Evolutionary conservation across 1,284 basidiomycete species (phyloP).

Genomic region (Amylostereum areolatum): DNA sequence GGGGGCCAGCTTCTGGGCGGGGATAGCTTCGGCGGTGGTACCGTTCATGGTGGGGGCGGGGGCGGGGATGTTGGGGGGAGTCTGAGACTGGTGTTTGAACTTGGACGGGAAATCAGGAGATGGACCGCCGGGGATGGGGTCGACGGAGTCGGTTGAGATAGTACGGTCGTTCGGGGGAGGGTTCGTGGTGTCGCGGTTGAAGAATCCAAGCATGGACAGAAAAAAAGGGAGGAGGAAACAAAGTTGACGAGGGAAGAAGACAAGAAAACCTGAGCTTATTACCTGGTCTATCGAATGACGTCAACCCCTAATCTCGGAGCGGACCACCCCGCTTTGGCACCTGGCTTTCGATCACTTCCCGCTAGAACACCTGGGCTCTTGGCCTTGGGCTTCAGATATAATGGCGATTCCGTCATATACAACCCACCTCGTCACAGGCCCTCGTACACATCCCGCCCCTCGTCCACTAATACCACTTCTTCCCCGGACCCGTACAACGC

Average conservation of each 20-base stretch:
- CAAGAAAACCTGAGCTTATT: neutral
- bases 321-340: neutral
- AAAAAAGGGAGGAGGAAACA: neutral
- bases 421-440: neutral
- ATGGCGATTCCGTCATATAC: too few relatives aligned
- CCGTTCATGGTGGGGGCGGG: neutral
- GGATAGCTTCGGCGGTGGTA: neutral
- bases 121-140: slow-evolving; percentile 10
- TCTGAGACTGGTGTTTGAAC: neutral
- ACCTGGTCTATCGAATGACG: too few relatives aligned
- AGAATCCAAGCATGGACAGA: neutral
- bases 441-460: slow-evolving; percentile 37
- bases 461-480: slow-evolving; percentile 45
- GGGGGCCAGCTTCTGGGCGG: neutral
- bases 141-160: neutral
- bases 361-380: too few relatives aligned
- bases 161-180: neutral
- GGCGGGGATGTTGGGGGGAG: neutral
- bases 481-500: slow-evolving; percentile 62
- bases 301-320: neutral
- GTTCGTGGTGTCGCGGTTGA: neutral
- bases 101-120: slow-evolving; percentile 7
- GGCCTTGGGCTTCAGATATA: too few relatives aligned
- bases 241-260: neutral
- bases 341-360: neutral